Percentiles rank a stretch among this genome's conserved stretches.
phyloP scores from a whole-genome alignment of 1,284 basidiomycete species.

The Phylloboletellus chloephorus region DNA sequence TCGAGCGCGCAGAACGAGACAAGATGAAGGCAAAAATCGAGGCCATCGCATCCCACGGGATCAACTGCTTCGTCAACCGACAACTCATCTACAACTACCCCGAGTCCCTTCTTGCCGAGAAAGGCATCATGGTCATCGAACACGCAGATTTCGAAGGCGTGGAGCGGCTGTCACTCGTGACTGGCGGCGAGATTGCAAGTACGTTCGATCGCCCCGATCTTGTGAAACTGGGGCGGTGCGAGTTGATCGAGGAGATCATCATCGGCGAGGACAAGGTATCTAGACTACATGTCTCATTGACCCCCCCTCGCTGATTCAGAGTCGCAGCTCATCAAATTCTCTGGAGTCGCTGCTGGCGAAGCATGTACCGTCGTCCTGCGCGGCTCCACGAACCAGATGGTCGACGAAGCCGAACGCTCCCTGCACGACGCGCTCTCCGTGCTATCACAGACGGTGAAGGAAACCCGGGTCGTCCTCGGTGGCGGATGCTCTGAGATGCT shows the following conservation, averaged over 20 bases:
- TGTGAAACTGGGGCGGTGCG: constrained; percentile 91
- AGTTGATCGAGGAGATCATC: constrained; percentile 97
- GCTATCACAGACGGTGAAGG: constrained; percentile 95
- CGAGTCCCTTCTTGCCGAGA: constrained; percentile 88
- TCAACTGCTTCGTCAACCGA: constrained; percentile 97
- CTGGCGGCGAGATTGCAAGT: constrained; percentile 95
- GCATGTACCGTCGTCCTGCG: constrained; percentile 99
- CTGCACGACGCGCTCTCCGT: constrained; percentile 97
- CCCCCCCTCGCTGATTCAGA: constrained; percentile 1
- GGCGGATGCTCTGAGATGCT: constrained; percentile 98
- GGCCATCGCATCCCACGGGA: constrained; percentile 90
- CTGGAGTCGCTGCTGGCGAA: constrained; percentile 94
- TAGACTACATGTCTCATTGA: constrained; percentile 11
- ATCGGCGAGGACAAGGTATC: constrained; percentile 96
- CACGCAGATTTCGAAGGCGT: constrained; percentile 99
- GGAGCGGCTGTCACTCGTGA: constrained; percentile 92
- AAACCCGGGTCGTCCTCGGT: constrained; percentile 90
- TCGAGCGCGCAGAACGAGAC: constrained; percentile 94
- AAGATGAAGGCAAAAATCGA: constrained; percentile 99
- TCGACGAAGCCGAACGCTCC: constrained; percentile 97
- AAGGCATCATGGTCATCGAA: constrained; percentile 95
- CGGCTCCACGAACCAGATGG: constrained; percentile 97
- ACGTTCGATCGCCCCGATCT: constrained; percentile 94
- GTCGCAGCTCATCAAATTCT: constrained; percentile 93
- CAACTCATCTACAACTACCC: constrained; percentile 99